Evolutionary conservation across 169 alveolate genomes (phyloP).

Genomic region (Plasmodium berghei): DNA sequence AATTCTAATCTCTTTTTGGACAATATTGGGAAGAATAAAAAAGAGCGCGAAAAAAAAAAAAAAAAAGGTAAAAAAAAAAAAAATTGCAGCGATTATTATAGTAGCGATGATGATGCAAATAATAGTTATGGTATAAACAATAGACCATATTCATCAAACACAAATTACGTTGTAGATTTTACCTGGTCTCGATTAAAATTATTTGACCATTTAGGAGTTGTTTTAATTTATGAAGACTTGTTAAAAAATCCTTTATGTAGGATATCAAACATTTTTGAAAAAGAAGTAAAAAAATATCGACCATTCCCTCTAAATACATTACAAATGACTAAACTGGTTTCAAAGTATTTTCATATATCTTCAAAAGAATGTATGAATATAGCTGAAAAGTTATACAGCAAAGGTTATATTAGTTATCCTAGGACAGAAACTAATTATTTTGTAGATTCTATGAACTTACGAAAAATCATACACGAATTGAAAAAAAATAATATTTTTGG

Average conservation of each 20-base stretch:
- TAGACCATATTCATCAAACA: background rate
- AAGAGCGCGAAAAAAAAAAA: background rate
- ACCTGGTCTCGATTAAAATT: slow-evolving; percentile 72
- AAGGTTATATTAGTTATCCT: slow-evolving; percentile 97
- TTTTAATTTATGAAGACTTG: slow-evolving; percentile 60
- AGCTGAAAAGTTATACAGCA: slow-evolving; percentile 96
- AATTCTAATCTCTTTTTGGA: background rate
- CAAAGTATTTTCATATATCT: slow-evolving; percentile 89
- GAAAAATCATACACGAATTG: slow-evolving; percentile 85
- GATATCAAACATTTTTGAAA: slow-evolving; percentile 68
- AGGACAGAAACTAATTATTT: slow-evolving; percentile 99
- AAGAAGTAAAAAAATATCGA: slow-evolving; percentile 77
- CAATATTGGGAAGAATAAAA: background rate
- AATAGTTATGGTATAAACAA: background rate
- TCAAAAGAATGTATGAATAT: slow-evolving; percentile 94
- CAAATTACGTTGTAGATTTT: slow-evolving; percentile 37
- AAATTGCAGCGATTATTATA: slow-evolving; percentile 8
- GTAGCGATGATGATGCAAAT: background rate
- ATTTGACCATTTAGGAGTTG: slow-evolving; percentile 68
- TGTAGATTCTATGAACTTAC: slow-evolving; percentile 92
- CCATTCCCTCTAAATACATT: slow-evolving; percentile 96
- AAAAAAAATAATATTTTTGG: slow-evolving; percentile 91
- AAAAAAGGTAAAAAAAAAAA: background rate
- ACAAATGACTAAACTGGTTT: slow-evolving; percentile 92
- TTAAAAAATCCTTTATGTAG: slow-evolving; percentile 59